Conservation (phyloP, 257 asterid genomes). For the Ehretia macrophylla region DNA sequence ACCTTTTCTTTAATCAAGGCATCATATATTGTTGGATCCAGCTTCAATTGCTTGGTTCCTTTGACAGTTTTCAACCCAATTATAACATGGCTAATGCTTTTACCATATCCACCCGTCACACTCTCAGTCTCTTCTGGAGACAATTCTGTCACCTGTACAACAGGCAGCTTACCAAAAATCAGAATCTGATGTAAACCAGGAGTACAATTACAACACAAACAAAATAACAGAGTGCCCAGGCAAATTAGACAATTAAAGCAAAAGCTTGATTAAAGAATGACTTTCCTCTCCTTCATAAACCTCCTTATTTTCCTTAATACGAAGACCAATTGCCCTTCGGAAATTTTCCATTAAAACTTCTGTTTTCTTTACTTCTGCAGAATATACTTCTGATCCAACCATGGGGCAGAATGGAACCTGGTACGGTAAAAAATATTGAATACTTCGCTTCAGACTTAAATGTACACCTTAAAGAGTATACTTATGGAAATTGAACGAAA, state of each 20-base stretch:
- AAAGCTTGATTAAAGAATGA: slow-evolving; percentile 1
- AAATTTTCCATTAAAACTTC: slow-evolving; percentile 94
- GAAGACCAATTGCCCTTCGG: slow-evolving; percentile 91
- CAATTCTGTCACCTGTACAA: slow-evolving; percentile 77
- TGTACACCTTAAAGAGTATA: neutral
- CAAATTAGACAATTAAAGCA: neutral
- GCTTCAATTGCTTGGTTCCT: slow-evolving; percentile 92
- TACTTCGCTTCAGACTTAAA: neutral
- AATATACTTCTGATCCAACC: slow-evolving; percentile 98
- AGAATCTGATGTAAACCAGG: neutral
- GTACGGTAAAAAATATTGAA: neutral
- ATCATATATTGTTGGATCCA: slow-evolving; percentile 92
- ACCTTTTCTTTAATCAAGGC: slow-evolving; percentile 94
- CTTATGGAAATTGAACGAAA: neutral
- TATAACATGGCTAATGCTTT: slow-evolving; percentile 91
- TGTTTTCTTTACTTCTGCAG: slow-evolving; percentile 95
- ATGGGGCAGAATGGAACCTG: slow-evolving; percentile 98
- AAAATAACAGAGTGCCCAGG: neutral
- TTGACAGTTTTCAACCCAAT: slow-evolving; percentile 89
- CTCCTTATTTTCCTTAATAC: slow-evolving; percentile 93
- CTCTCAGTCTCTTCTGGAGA: slow-evolving; percentile 96
- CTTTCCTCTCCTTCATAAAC: slow-evolving; percentile 96
- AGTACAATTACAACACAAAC: neutral
- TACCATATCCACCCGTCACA: slow-evolving; percentile 91
- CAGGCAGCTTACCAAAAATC: neutral